Percentiles rank a stretch among this genome's conserved stretches.
Evolutionary conservation across 179 eudicot species (phyloP).

Genomic region (Vitellaria paradoxa): DNA sequence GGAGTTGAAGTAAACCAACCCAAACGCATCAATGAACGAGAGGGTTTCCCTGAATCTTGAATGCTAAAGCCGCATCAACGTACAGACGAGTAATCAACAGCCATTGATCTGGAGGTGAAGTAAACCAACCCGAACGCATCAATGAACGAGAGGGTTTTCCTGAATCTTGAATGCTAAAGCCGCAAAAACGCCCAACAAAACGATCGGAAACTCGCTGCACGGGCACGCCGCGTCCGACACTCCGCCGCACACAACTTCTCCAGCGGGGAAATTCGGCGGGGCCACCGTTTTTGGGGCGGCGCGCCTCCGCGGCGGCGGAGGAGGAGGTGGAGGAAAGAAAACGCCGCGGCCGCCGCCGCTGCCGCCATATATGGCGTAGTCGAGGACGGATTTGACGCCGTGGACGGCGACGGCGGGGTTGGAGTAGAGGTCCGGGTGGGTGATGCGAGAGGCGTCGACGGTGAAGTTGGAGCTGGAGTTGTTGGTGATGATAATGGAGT

Average conservation of each 20-base stretch:
- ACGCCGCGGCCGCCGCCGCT: background rate
- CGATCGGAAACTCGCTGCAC: background rate
- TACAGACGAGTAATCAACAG: background rate
- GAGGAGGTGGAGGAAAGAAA: background rate
- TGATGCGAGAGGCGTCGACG: conserved; percentile 35
- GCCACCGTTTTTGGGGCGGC: background rate
- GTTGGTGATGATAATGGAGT: conserved; percentile 49
- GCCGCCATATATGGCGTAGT: conserved; percentile 26
- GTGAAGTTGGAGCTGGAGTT: conserved; percentile 39
- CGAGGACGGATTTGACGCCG: conserved; percentile 39
- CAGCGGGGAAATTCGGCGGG: background rate
- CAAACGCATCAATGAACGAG: background rate
- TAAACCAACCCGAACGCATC: background rate
- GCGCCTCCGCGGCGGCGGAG: background rate
- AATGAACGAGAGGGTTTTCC: background rate
- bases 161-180: conserved; percentile 18
- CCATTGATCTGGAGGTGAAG: background rate
- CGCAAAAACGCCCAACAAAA: conserved; percentile 7
- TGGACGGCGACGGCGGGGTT: conserved; percentile 40
- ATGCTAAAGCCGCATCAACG: conserved; percentile 4
- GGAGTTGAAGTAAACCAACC: background rate
- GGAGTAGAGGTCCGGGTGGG: conserved; percentile 40
- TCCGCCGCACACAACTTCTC: background rate
- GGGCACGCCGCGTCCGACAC: conserved; percentile 3
- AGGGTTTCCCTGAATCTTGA: conserved; percentile 13